Evolutionary conservation across 257 asterid species (phyloP), one percentile per base, ranked within the genome.

Genomic region (Penstemon eatonii): DNA sequence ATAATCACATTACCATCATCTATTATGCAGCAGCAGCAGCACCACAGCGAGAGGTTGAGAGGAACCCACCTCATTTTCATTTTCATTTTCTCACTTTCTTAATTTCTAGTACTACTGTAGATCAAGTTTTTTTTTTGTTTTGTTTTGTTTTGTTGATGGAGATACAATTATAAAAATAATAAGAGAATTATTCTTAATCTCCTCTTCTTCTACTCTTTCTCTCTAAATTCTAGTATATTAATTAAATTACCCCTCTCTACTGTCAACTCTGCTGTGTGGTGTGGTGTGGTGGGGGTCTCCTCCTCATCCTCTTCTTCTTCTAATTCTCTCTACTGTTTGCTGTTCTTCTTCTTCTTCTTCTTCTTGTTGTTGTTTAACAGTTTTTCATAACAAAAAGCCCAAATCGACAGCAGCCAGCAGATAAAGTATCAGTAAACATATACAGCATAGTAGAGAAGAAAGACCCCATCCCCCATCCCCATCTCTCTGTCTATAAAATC

Each of bases 41-140:
- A 25, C 3, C 33, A 25, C 33, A 25, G 78, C 51, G 78, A 74
- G 82, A 70, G 80, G 82, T 60, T 38, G 81, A 70, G 55, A 53
- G 72, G 71, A 76, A 62, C 80, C 86, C 86, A 81, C 84, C 73
- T 75, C 83, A 56, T 37, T 55, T 15, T 15, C 18, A 15, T 15
- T 15, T 15, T 15, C 18, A 0, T 15, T 15, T 15, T 15, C 18
- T 15, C 18, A 15, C 18, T 15, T 15, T 15, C 18, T 15, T 15
- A 15, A 15, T 15, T 15, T 15, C 18, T 15, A 15, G 18, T 15
- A 15, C 18, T 15, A 15, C 18, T 15, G 18, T 15, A 15, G 18
- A 15, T 15, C 18, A 15, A 15, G 0, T 15, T 15, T 15, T 15
- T 15, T 15, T 15, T 15, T 15, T 15, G 0, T 15, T 15, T 15